These are phyloP conservation scores for Pythium angustatum DNA, from an alignment of 352 stramenopile species.

Conservation along the genomic window DNA sequence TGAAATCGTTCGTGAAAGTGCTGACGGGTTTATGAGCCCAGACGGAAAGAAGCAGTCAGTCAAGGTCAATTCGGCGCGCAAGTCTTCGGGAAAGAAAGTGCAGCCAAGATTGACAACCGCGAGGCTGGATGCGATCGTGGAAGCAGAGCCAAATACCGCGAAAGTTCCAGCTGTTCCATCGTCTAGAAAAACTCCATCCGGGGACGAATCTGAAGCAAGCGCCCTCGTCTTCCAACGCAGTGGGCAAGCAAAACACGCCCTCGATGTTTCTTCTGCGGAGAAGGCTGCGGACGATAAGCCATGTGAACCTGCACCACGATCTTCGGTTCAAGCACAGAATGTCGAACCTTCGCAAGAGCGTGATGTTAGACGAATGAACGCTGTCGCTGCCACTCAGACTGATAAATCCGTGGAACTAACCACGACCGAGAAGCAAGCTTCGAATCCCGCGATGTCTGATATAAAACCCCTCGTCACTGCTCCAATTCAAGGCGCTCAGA, in stretches of 20 bases:
- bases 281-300: neutral
- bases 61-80: neutral
- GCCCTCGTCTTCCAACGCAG: neutral
- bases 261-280: neutral
- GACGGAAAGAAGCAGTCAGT: constrained; percentile 16
- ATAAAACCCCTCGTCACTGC: neutral
- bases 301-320: neutral
- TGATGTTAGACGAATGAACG: neutral
- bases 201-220: neutral
- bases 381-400: neutral
- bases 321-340: neutral
- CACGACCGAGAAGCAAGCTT: neutral
- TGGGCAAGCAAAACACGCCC: neutral
- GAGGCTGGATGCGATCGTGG: neutral
- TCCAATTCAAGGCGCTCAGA: neutral
- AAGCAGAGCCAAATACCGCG: neutral
- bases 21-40: constrained; percentile 31
- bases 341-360: neutral
- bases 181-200: neutral
- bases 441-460: neutral
- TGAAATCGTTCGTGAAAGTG: constrained; percentile 71
- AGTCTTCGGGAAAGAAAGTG: constrained; percentile 16
- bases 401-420: no score
- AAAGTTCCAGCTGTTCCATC: neutral
- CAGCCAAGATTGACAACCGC: neutral